Conservation (phyloP, 2,329 filamentous ascomycete genomes). For the Aspergillus sp. region DNA sequence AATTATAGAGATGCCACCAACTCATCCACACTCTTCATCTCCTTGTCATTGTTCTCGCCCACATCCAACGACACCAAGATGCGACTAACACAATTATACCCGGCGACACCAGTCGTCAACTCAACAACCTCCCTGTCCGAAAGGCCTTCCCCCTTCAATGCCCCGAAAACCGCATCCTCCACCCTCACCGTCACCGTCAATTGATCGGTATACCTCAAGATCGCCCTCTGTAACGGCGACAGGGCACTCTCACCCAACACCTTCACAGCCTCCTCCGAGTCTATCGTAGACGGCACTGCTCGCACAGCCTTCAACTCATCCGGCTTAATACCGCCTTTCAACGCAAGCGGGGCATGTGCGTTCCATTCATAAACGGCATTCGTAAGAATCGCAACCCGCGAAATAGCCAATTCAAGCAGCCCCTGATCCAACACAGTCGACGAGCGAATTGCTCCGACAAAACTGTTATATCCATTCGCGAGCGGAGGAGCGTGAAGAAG, state of each 20-base stretch:
- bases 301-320: constrained; percentile 48
- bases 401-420: constrained; percentile 71
- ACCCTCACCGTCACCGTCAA: constrained; percentile 72
- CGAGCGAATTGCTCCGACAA: constrained; percentile 50
- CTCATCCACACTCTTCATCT: constrained; percentile 62
- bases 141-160: constrained; percentile 53
- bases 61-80: constrained; percentile 77
- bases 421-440: constrained; percentile 41
- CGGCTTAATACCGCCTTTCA: constrained; percentile 30
- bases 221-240: constrained; percentile 57
- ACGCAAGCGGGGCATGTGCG: constrained; percentile 63
- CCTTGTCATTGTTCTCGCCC: constrained; percentile 36
- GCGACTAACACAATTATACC: constrained; percentile 81
- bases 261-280: constrained; percentile 32
- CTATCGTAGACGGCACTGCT: constrained; percentile 44
- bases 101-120: constrained; percentile 75
- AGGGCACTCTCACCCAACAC: constrained; percentile 36
- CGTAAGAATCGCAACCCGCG: constrained; percentile 72
- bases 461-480: constrained; percentile 62
- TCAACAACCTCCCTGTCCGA: constrained; percentile 71
- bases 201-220: constrained; percentile 68
- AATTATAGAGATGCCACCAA: constrained; percentile 43
- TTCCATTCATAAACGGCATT: constrained; percentile 79
- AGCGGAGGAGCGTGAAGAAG: constrained; percentile 68
- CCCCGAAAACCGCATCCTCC: constrained; percentile 58